Evolutionary conservation across 345 rosid species (phyloP).

Genomic region (Tarenaya hassleriana): DNA sequence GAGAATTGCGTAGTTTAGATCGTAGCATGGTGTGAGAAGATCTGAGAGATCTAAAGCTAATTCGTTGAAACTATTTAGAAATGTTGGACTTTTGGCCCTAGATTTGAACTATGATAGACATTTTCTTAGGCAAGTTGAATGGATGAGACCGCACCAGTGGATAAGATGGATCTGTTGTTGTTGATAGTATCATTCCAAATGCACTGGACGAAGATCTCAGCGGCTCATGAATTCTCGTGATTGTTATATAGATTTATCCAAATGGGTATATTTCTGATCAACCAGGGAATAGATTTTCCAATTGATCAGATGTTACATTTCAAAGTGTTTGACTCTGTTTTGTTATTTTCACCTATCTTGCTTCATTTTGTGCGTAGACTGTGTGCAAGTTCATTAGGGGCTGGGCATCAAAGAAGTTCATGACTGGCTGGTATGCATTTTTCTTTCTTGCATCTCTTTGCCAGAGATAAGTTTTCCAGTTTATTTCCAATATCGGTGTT

Average conservation of each 20-base stretch:
- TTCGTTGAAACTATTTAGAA: slow-evolving; percentile 5
- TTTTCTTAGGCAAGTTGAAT: slow-evolving; percentile 1
- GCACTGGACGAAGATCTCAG: slow-evolving; percentile 2
- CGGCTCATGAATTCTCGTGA: slow-evolving; percentile 1
- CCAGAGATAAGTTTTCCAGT: no score
- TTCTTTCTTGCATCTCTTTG: slow-evolving; percentile 3
- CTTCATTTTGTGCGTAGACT: slow-evolving; percentile 43
- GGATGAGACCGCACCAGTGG: no score
- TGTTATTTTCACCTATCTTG: background rate
- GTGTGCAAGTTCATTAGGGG: slow-evolving; percentile 81
- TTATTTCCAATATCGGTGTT: no score
- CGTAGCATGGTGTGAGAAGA: no score
- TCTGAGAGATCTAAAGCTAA: no score
- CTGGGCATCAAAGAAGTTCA: slow-evolving; percentile 98
- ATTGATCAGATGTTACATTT: background rate
- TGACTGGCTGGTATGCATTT: slow-evolving; percentile 85
- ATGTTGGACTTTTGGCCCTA: slow-evolving; percentile 24
- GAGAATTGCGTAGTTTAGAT: background rate
- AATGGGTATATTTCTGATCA: background rate
- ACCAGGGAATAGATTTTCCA: slow-evolving; percentile 5
- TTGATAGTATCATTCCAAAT: background rate
- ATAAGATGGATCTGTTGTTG: no score
- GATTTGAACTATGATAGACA: slow-evolving; percentile 13
- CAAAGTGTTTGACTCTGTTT: background rate
- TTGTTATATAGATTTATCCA: background rate